Conservation (phyloP, 129 eudicot genomes). For the Deinandra increscens region DNA sequence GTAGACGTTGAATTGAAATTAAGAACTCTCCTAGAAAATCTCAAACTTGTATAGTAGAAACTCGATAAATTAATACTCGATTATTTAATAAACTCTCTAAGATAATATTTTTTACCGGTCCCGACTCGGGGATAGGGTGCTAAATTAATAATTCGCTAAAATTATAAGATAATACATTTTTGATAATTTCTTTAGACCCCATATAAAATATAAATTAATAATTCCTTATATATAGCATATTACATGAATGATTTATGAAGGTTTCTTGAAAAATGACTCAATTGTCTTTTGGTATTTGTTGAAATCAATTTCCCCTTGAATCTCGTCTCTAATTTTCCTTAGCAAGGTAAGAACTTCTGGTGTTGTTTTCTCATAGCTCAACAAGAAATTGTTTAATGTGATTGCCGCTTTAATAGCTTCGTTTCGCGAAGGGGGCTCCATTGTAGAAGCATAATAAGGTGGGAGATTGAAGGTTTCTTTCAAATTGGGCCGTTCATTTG, state of each 20-base stretch:
- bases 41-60: conserved; percentile 25
- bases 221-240: conserved; percentile 29
- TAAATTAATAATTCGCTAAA: conserved; percentile 35
- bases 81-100: conserved; percentile 38
- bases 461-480: conserved; percentile 30
- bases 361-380: conserved; percentile 29
- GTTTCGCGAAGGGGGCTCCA: too few relatives aligned
- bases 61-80: conserved; percentile 37
- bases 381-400: conserved; percentile 31
- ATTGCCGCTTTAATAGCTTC: conserved; percentile 25
- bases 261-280: too few relatives aligned
- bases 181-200: too few relatives aligned
- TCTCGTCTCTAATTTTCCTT: conserved; percentile 41
- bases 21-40: too few relatives aligned
- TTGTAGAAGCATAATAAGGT: conserved; percentile 22
- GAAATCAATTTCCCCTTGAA: conserved; percentile 41
- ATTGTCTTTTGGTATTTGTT: conserved; percentile 37
- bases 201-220: conserved; percentile 28
- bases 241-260: conserved; percentile 33
- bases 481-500: conserved; percentile 24
- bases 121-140: conserved; percentile 30
- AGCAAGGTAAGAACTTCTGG: conserved; percentile 26
- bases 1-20: too few relatives aligned
- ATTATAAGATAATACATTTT: conserved; percentile 35
- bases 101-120: conserved; percentile 34